Evolutionary conservation across 1,284 basidiomycete species (phyloP).

Genomic region (Boletellus deceptivus): DNA sequence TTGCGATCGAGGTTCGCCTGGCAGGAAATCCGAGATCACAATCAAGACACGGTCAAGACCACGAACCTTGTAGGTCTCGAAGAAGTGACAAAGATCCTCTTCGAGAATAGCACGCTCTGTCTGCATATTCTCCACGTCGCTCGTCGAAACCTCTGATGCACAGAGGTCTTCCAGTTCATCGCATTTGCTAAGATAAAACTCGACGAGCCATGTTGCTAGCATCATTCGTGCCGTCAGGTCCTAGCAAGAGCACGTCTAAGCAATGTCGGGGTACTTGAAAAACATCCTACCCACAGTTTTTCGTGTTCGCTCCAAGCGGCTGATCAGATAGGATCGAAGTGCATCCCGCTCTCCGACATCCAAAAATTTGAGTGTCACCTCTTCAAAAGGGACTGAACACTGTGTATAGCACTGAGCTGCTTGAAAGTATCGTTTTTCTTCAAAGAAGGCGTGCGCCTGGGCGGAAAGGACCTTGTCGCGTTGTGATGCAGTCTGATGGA

Average conservation of each 20-base stretch:
- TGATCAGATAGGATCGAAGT: conserved; percentile 86
- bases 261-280: not conserved
- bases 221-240: conserved; percentile 95
- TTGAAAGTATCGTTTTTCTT: conserved; percentile 81
- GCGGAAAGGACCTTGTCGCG: conserved; percentile 81
- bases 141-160: conserved; percentile 79
- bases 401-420: conserved; percentile 92
- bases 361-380: conserved; percentile 87
- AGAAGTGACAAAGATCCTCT: conserved; percentile 90
- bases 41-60: not conserved
- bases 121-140: conserved; percentile 84
- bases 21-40: not conserved
- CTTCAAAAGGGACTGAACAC: conserved; percentile 87
- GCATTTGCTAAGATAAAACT: conserved; percentile 96
- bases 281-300: conserved; percentile 58
- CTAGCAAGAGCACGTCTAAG: conserved; percentile 39
- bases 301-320: conserved; percentile 78
- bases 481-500: conserved; percentile 72
- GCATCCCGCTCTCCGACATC: conserved; percentile 93
- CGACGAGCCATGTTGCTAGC: conserved; percentile 97
- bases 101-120: conserved; percentile 84
- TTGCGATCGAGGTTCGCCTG: conserved; percentile 81
- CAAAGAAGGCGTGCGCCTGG: conserved; percentile 86
- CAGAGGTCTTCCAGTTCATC: conserved; percentile 93
- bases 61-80: conserved; percentile 85